These are phyloP conservation scores for Phytophthora ohioensis DNA, from an alignment of 352 stramenopile genomes.

Conservation along the genomic window DNA sequence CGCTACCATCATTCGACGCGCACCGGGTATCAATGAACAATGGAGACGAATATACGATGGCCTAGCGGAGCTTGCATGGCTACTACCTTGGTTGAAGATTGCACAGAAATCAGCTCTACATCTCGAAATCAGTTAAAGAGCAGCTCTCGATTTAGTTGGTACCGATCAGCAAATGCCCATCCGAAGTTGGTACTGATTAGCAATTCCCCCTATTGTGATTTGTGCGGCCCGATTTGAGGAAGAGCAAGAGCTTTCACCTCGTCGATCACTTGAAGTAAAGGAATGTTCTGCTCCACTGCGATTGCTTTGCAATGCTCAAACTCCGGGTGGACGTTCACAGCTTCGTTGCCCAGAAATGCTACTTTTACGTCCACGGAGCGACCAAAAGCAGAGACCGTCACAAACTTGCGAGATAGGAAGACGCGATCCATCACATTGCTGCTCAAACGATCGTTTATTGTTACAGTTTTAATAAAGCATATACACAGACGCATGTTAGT, in stretches of 20 bases:
- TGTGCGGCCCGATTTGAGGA: slow-evolving; percentile 17
- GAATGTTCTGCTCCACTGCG: slow-evolving; percentile 45
- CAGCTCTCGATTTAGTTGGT: no score
- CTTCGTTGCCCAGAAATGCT: slow-evolving; percentile 51
- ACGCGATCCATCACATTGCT: slow-evolving; percentile 72
- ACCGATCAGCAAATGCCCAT: no score
- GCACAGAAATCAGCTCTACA: no score
- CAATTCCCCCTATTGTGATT: not conserved
- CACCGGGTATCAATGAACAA: no score
- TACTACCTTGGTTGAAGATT: no score
- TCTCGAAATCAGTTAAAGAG: no score
- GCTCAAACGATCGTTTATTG: slow-evolving; percentile 34
- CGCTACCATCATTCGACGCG: no score
- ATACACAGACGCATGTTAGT: slow-evolving; percentile 14
- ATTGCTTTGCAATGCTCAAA: slow-evolving; percentile 88
- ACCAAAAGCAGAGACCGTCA: slow-evolving; percentile 56
- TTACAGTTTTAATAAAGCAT: slow-evolving; percentile 16
- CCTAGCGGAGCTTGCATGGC: no score
- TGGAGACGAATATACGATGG: no score
- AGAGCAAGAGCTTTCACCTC: slow-evolving; percentile 55
- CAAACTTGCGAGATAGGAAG: slow-evolving; percentile 57
- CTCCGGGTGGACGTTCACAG: slow-evolving; percentile 83
- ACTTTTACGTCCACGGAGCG: slow-evolving; percentile 69
- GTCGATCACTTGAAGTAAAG: slow-evolving; percentile 69
- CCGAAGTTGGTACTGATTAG: not conserved